Evolutionary conservation across 2,329 filamentous ascomycete genomes (phyloP).

Genomic region (Alternaria brassicae): DNA sequence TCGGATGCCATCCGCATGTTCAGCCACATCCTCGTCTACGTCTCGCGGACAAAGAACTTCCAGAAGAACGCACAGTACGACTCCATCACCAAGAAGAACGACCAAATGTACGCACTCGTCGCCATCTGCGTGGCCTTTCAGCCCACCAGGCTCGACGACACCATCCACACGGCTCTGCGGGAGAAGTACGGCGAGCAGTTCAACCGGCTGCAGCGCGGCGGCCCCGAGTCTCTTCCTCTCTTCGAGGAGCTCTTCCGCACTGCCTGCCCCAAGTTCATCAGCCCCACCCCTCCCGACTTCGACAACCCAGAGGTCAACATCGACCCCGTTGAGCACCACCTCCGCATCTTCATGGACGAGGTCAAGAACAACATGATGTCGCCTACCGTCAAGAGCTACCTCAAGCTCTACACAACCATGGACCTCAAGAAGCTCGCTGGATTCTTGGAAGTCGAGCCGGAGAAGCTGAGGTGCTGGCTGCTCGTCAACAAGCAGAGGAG

Average conservation of each 20-base stretch:
- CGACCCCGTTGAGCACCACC: slow-evolving; percentile 96
- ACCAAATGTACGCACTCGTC: slow-evolving; percentile 99
- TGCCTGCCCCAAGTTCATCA: slow-evolving; percentile 99
- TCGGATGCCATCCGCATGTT: slow-evolving; percentile 99
- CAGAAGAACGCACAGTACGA: slow-evolving; percentile 99
- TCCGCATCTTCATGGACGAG: slow-evolving; percentile 98
- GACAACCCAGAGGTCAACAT: slow-evolving; percentile 95
- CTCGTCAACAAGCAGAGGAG: slow-evolving; percentile 99
- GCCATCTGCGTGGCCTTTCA: slow-evolving; percentile 99
- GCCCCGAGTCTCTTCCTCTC: slow-evolving; percentile 91
- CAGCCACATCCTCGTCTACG: slow-evolving; percentile 99
- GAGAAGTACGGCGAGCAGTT: slow-evolving; percentile 99
- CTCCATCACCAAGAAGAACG: slow-evolving; percentile 99
- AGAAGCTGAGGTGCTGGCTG: slow-evolving; percentile 91
- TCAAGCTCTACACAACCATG: slow-evolving; percentile 99
- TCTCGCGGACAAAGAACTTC: slow-evolving; percentile 99
- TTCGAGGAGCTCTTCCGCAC: slow-evolving; percentile 98
- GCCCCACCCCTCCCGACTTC: slow-evolving; percentile 94
- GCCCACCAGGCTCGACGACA: slow-evolving; percentile 96
- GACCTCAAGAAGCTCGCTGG: slow-evolving; percentile 97
- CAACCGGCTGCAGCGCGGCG: slow-evolving; percentile 92
- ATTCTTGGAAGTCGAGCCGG: slow-evolving; percentile 96
- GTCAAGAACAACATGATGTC: slow-evolving; percentile 99
- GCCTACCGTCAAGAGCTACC: slow-evolving; percentile 96
- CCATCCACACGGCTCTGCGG: slow-evolving; percentile 94